Conservation (phyloP, 2,329 filamentous ascomycete species). For the Aquanectria penicillioides region DNA sequence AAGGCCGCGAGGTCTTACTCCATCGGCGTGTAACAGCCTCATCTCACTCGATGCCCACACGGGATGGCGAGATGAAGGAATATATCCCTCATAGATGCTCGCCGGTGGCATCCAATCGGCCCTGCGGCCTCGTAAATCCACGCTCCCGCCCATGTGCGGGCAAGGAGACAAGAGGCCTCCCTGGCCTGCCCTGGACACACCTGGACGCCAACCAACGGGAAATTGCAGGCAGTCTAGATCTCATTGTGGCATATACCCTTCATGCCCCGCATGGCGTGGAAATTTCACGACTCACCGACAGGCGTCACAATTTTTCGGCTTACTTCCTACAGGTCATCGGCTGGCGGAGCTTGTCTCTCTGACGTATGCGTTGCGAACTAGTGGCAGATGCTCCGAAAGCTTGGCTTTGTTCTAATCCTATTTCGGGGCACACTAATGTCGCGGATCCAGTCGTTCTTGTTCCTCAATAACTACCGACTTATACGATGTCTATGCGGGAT, state of each 20-base stretch:
- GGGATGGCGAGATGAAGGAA: background rate
- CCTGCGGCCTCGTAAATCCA: background rate
- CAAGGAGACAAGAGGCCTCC: constrained; percentile 2
- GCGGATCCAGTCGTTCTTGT: background rate
- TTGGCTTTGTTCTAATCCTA: constrained; percentile 9
- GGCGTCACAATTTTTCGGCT: background rate
- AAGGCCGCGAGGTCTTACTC: background rate
- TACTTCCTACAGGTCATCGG: background rate
- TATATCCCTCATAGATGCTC: constrained; percentile 4
- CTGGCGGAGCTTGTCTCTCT: constrained; percentile 1
- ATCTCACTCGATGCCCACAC: background rate
- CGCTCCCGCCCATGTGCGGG: background rate
- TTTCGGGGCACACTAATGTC: background rate
- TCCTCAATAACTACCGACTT: constrained; percentile 14
- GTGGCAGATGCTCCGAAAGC: constrained; percentile 11
- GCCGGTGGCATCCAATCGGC: background rate
- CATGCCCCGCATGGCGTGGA: constrained; percentile 1
- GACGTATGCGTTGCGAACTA: constrained; percentile 7
- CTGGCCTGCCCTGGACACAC: too few species aligned
- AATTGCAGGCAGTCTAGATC: constrained; percentile 7
- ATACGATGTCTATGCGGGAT: constrained; percentile 14
- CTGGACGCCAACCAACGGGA: background rate
- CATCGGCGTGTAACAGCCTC: background rate
- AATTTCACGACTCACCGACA: background rate
- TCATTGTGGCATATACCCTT: background rate